Evolutionary conservation across 169 alveolate genomes (phyloP).

Genomic region (Eimeria sp.): DNA sequence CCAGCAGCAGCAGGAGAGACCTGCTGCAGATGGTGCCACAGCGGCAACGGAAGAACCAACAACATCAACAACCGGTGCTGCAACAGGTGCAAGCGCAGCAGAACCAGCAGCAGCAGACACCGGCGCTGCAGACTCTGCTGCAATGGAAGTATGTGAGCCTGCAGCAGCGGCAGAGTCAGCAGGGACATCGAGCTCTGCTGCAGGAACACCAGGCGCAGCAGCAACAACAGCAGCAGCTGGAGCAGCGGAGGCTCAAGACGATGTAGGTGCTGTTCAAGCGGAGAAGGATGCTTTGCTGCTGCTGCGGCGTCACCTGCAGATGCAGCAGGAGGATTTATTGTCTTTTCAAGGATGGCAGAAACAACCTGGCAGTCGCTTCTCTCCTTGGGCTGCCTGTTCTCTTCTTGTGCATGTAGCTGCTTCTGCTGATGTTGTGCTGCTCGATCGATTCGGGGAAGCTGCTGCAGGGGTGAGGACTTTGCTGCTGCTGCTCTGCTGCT

Average conservation of each 20-base stretch:
- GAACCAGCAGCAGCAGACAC: neutral
- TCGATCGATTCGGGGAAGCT: slow-evolving; percentile 78
- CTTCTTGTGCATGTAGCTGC: slow-evolving; percentile 76
- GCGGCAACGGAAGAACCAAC: neutral
- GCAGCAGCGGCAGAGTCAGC: slow-evolving; percentile 19
- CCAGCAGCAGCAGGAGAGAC: slow-evolving; percentile 19
- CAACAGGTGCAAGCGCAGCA: neutral
- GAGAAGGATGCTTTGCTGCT: slow-evolving; percentile 40
- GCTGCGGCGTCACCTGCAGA: slow-evolving; percentile 65
- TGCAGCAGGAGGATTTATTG: slow-evolving; percentile 56
- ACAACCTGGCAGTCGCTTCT: neutral
- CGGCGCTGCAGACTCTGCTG: neutral
- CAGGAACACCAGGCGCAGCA: neutral
- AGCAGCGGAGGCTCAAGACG: slow-evolving; percentile 35
- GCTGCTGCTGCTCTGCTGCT: slow-evolving; percentile 25
- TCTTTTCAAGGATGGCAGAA: neutral
- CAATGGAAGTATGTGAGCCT: neutral
- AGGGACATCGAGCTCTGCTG: slow-evolving; percentile 9
- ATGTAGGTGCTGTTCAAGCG: slow-evolving; percentile 19
- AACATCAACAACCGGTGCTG: neutral
- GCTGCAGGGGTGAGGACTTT: slow-evolving; percentile 77
- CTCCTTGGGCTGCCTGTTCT: slow-evolving; percentile 70
- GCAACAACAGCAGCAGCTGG: slow-evolving; percentile 19
- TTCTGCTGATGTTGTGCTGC: slow-evolving; percentile 64
- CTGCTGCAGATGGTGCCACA: slow-evolving; percentile 35